phyloP scores from a whole-genome alignment of 176 grass and related monocot species.

The Rhynchospora pubera region DNA sequence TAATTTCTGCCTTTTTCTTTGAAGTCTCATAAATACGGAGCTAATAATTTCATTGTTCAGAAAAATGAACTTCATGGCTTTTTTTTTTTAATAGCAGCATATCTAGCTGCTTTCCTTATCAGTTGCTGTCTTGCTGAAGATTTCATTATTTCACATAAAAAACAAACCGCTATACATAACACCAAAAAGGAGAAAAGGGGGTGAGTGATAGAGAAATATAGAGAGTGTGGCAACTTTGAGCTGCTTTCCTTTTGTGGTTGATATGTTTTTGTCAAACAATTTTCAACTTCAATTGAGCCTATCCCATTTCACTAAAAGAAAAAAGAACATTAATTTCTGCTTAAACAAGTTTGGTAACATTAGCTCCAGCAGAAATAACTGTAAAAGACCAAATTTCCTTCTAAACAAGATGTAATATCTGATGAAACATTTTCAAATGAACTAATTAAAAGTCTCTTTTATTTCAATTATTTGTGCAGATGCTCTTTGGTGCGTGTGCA shows the following conservation, averaged over 20 bases:
- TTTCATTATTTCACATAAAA: neutral
- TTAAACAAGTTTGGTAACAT: neutral
- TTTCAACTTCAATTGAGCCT: neutral
- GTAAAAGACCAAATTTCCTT: neutral
- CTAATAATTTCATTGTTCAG: neutral
- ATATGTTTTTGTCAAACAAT: neutral
- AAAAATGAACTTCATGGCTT: neutral
- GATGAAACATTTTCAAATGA: neutral
- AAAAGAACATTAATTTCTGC: neutral
- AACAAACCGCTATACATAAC: neutral
- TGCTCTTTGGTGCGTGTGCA: constrained; percentile 75
- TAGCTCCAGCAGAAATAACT: neutral
- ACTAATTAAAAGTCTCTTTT: neutral
- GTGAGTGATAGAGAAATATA: neutral
- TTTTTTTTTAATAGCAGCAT: neutral
- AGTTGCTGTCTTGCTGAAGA: neutral
- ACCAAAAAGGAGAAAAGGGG: neutral
- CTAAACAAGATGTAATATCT: neutral
- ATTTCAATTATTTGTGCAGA: constrained; percentile 32
- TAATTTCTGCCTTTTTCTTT: neutral
- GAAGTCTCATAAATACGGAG: neutral
- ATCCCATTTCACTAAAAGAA: neutral
- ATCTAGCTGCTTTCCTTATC: neutral
- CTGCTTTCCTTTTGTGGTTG: neutral
- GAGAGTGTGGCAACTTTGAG: neutral